Conservation (phyloP, 257 asterid species). For the Coffea eugenioides region DNA sequence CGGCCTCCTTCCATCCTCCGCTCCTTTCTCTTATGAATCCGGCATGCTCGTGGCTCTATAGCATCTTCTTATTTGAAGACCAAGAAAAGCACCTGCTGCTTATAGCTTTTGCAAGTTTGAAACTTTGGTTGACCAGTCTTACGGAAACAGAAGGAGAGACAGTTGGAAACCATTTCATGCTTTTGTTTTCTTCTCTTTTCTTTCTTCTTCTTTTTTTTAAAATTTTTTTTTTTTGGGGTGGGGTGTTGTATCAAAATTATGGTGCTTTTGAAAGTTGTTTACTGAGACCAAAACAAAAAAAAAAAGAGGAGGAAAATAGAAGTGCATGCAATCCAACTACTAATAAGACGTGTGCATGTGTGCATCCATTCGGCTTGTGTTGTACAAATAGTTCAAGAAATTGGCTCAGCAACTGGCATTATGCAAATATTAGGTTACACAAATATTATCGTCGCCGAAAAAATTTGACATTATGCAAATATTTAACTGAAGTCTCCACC, state of each 20-base stretch:
- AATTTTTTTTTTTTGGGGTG: no score
- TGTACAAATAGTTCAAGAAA: no score
- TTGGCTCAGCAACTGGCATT: no score
- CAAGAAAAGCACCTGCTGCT: background rate
- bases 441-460: no score
- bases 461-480: no score
- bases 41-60: conserved; percentile 25
- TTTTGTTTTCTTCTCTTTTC: no score
- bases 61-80: background rate
- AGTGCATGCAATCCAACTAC: background rate
- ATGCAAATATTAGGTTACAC: no score
- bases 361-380: no score
- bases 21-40: background rate
- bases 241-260: background rate
- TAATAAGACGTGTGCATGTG: background rate
- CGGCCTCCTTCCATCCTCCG: background rate
- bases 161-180: background rate
- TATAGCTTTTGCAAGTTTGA: background rate
- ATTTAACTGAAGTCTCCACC: no score
- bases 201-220: no score
- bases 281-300: no score
- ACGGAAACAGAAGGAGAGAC: background rate
- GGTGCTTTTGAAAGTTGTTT: background rate
- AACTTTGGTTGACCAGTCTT: conserved; percentile 15
- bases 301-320: background rate